Percentiles rank a stretch among this genome's conserved stretches.
Conservation (phyloP, 2,329 filamentous ascomycete species). For the Claviceps citrina region DNA sequence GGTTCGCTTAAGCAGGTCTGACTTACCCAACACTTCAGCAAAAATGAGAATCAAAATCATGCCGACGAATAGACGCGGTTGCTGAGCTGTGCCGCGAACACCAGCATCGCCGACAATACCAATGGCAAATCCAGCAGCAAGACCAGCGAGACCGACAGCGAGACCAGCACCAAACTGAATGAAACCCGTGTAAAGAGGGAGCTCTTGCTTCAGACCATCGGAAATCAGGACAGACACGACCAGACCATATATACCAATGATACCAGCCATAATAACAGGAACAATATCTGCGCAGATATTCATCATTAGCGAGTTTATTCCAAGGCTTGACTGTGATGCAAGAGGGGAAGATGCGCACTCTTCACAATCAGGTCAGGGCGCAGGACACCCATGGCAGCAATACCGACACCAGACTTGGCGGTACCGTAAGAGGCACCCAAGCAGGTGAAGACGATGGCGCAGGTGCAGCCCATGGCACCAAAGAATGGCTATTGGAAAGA, state of each 20-base stretch:
- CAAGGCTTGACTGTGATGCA: background rate
- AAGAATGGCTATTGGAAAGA: conserved; percentile 58
- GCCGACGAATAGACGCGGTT: conserved; percentile 79
- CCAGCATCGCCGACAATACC: conserved; percentile 80
- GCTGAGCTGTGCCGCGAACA: conserved; percentile 74
- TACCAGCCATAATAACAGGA: conserved; percentile 99
- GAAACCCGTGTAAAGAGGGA: conserved; percentile 67
- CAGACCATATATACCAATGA: conserved; percentile 96
- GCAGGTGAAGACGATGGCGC: conserved; percentile 93
- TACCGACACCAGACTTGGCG: conserved; percentile 97
- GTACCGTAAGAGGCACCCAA: conserved; percentile 96
- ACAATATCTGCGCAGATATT: conserved; percentile 60
- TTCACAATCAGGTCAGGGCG: conserved; percentile 97
- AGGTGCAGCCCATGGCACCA: conserved; percentile 92
- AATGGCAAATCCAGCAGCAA: conserved; percentile 75
- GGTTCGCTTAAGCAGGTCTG: background rate
- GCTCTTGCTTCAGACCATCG: conserved; percentile 56
- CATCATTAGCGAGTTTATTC: conserved; percentile 11
- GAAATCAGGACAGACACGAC: conserved; percentile 81
- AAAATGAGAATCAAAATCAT: conserved; percentile 99
- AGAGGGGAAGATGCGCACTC: conserved; percentile 48
- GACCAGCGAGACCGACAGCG: conserved; percentile 64
- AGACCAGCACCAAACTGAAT: conserved; percentile 77
- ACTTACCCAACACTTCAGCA: conserved; percentile 89
- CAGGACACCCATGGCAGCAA: conserved; percentile 94